Evolutionary conservation across 352 stramenopile species (phyloP).

Genomic region (Pythium folliculosum): DNA sequence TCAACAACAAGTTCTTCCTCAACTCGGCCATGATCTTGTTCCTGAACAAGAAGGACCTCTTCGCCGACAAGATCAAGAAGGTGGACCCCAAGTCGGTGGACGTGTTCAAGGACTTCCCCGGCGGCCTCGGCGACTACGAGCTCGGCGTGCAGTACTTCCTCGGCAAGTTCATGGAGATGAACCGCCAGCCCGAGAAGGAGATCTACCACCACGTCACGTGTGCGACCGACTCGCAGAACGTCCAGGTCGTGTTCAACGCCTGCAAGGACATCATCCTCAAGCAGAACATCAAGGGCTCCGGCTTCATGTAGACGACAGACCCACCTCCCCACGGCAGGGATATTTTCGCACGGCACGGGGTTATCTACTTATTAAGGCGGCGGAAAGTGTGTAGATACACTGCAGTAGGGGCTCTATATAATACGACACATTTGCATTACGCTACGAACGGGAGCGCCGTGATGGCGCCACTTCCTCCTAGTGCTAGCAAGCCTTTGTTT

Average conservation of each 20-base stretch:
- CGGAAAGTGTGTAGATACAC: slow-evolving; percentile 27
- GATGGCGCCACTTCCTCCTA: no score
- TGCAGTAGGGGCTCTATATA: slow-evolving; percentile 14
- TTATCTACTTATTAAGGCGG: slow-evolving; percentile 29
- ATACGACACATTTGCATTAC: slow-evolving; percentile 18
- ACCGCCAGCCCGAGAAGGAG: slow-evolving; percentile 90
- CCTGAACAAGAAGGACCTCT: slow-evolving; percentile 97
- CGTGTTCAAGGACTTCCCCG: slow-evolving; percentile 91
- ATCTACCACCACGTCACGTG: slow-evolving; percentile 97
- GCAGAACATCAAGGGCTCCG: slow-evolving; percentile 92
- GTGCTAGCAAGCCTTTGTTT: no score
- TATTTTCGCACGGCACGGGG: slow-evolving; percentile 13
- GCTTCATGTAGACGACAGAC: slow-evolving; percentile 72
- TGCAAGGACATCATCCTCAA: slow-evolving; percentile 96
- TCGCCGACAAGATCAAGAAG: slow-evolving; percentile 95
- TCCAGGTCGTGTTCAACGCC: slow-evolving; percentile 96
- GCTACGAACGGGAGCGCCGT: no score
- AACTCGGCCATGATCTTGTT: slow-evolving; percentile 96
- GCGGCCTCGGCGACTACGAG: slow-evolving; percentile 85
- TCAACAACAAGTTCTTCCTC: slow-evolving; percentile 94
- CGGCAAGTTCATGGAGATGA: slow-evolving; percentile 95
- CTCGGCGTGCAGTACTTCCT: slow-evolving; percentile 90
- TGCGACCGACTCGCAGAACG: slow-evolving; percentile 96
- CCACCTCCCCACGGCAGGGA: slow-evolving; percentile 8
- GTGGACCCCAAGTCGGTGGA: slow-evolving; percentile 91